Evolutionary conservation across 2,329 filamentous ascomycete genomes (phyloP), one percentile per base, ranked within the genome.

Genomic region (Teratosphaeria pseudoeucalypti): DNA sequence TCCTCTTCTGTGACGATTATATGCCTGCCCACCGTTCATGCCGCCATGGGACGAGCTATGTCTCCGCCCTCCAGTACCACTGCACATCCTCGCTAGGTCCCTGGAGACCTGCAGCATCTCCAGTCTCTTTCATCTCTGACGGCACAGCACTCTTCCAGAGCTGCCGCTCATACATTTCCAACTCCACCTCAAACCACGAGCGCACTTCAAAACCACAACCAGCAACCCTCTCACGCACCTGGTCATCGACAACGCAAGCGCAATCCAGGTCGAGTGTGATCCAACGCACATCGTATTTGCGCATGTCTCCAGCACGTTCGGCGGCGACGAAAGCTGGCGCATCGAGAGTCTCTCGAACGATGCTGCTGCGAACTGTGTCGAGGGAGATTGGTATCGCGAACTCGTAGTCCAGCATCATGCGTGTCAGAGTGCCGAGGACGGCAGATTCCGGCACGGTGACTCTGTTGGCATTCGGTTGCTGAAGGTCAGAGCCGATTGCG

Each of bases 131-230:
- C 43, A 19, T n/a, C 19, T 23, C 16, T 11, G 43, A 10, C 19
- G 9, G 43, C 43, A 49, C 16, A n/a, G 10, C 16, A 11, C 43
- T 49, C 16, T 6, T 23, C 43, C 43, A 49, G 23, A 56, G 37
- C 56, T 49, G 23, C 12, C 26, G 34, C n/a, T 32, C 39, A 23
- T 34, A 34, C 56, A 61, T 58, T 49, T 58, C 59, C 37, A 61
- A n/a, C 57, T 61, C 59, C 11, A 47, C 34, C 57, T 61, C 59
- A 39, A 61, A 52, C 56, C 58, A 34, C 37, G 53, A 58, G 12
- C 55, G 39, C 2, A 23, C 53, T 11, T 61, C 47, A 14, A 54
- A 23, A 16, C 57, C 59, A 34, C 58, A 27, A 9, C 54, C 59
- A 3, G n/a, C 37, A 12, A 61, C 32, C 19, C 58, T 56, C 19